Evolutionary conservation across 164 flowering plant species (phyloP).

Genomic region (Vitis cinerea): DNA sequence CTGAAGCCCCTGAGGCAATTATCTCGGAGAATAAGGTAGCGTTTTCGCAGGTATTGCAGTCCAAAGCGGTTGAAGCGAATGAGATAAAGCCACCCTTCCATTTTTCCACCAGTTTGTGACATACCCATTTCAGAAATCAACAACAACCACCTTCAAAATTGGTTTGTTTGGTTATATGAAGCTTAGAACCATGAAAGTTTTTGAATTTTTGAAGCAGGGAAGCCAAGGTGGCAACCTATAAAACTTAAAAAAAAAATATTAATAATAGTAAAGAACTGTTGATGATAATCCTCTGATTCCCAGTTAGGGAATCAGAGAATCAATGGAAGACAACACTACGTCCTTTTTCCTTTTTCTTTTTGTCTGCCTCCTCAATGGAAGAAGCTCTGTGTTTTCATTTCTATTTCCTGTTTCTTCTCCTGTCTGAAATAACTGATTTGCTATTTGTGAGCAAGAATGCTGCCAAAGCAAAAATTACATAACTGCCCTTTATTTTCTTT

Average conservation of each 20-base stretch:
- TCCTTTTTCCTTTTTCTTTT: neutral
- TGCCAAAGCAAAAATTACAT: neutral
- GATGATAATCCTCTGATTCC: conserved; percentile 55
- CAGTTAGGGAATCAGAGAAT: conserved; percentile 56
- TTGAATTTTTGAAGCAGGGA: neutral
- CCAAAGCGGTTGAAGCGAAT: conserved; percentile 73
- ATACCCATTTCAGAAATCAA: conserved; percentile 32
- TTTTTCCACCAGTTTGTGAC: conserved; percentile 37
- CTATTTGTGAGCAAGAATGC: no score
- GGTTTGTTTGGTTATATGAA: neutral
- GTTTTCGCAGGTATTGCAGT: conserved; percentile 65
- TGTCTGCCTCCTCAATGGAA: neutral
- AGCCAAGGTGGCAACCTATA: neutral
- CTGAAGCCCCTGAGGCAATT: conserved; percentile 66
- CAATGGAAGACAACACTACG: conserved; percentile 3
- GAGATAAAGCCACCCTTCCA: conserved; percentile 87
- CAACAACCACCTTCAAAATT: neutral
- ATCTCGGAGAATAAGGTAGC: conserved; percentile 72
- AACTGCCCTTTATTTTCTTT: neutral
- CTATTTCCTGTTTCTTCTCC: conserved; percentile 3
- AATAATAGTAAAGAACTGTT: neutral
- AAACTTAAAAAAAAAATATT: neutral
- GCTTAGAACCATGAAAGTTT: conserved; percentile 1
- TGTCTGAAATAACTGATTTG: conserved; percentile 7
- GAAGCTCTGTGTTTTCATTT: neutral